Conservation (phyloP, 2,329 filamentous ascomycete species). For the Curvularia hawaiiensis region DNA sequence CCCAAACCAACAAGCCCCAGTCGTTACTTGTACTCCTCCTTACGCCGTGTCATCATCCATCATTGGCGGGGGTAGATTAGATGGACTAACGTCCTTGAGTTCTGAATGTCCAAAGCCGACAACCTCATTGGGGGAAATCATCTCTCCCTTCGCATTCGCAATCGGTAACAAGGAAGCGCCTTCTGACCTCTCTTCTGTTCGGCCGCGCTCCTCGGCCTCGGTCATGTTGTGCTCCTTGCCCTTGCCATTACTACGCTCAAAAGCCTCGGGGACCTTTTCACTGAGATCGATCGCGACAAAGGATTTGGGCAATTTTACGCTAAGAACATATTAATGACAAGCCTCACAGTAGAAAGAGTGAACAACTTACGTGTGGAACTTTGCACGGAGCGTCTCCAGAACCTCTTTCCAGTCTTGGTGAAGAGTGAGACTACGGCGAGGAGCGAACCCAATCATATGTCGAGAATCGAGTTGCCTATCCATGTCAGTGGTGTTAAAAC, state of each 20-base stretch:
- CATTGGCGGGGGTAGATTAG: slow-evolving; percentile 16
- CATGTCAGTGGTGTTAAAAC: slow-evolving; percentile 12
- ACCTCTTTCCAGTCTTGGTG: slow-evolving; percentile 96
- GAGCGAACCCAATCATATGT: slow-evolving; percentile 93
- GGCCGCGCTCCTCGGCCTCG: slow-evolving; percentile 23
- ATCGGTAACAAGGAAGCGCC: slow-evolving; percentile 13
- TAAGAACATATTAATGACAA: slow-evolving; percentile 19
- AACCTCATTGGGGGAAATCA: slow-evolving; percentile 3
- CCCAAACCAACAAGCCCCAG: background rate
- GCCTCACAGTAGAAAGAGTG: background rate
- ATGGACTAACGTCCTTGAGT: slow-evolving; percentile 12
- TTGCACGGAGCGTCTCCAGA: slow-evolving; percentile 92
- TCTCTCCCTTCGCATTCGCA: slow-evolving; percentile 8
- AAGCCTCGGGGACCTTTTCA: slow-evolving; percentile 55
- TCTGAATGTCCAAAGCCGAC: slow-evolving; percentile 1
- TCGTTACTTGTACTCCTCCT: background rate
- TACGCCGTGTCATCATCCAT: slow-evolving; percentile 13
- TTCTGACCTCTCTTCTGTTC: slow-evolving; percentile 25
- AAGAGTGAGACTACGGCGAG: slow-evolving; percentile 84
- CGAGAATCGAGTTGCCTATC: slow-evolving; percentile 81
- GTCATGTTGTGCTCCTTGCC: slow-evolving; percentile 28
- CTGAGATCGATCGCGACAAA: slow-evolving; percentile 58
- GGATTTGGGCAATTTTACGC: slow-evolving; percentile 57
- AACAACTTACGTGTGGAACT: slow-evolving; percentile 82
- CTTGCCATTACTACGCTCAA: slow-evolving; percentile 33